Evolutionary conservation across 768 basidiomycete genomes (phyloP).

Genomic region (Melanogaster broomeanus): DNA sequence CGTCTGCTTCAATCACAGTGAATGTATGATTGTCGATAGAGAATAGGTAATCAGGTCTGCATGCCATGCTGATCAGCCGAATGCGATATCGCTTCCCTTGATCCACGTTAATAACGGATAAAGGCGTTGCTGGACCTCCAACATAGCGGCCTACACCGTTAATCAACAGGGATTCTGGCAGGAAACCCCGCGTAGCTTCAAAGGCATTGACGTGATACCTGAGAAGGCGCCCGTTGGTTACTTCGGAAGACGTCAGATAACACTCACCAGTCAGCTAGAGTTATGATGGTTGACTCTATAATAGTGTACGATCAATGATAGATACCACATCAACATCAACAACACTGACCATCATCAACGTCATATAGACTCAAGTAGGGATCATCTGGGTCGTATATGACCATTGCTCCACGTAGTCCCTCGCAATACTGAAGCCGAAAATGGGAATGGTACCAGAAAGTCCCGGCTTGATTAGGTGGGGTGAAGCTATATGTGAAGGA

Average conservation of each 20-base stretch:
- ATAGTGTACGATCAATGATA: background rate
- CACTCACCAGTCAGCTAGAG: slow-evolving; percentile 39
- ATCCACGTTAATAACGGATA: slow-evolving; percentile 36
- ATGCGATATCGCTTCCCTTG: slow-evolving; percentile 36
- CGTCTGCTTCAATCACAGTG: slow-evolving; percentile 40
- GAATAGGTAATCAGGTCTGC: slow-evolving; percentile 19
- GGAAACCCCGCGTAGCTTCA: background rate
- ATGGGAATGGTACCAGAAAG: slow-evolving; percentile 20
- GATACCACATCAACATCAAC: slow-evolving; percentile 18
- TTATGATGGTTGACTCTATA: slow-evolving; percentile 34
- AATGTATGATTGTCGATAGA: slow-evolving; percentile 20
- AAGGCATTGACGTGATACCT: too few species aligned
- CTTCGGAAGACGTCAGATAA: too few species aligned
- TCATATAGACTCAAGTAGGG: slow-evolving; percentile 37
- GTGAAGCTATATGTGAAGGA: slow-evolving; percentile 10
- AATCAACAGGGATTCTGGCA: slow-evolving; percentile 36
- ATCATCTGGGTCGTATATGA: slow-evolving; percentile 12
- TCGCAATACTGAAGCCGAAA: slow-evolving; percentile 15
- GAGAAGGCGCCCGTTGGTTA: too few species aligned
- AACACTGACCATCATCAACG: slow-evolving; percentile 31
- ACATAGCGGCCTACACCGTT: slow-evolving; percentile 39
- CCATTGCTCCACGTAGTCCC: slow-evolving; percentile 10
- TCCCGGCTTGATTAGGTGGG: background rate
- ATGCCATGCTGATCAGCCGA: slow-evolving; percentile 27
- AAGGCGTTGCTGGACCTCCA: slow-evolving; percentile 23